These are phyloP conservation scores for Rhododendron mucronatum DNA, from an alignment of 148 eudicot species.

Conservation along the genomic window DNA sequence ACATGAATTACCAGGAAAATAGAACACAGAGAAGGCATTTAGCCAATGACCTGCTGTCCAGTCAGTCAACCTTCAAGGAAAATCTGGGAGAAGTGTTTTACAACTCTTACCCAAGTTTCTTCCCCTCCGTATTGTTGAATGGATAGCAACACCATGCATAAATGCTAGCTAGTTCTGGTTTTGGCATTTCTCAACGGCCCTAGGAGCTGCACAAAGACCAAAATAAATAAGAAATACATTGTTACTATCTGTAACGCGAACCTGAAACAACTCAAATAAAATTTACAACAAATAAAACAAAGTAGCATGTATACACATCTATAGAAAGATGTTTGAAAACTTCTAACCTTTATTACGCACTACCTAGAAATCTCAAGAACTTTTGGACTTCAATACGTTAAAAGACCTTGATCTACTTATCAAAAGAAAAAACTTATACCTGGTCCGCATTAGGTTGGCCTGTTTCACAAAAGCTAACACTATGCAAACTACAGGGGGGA, in stretches of 20 bases:
- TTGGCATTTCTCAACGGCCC: conserved; percentile 29
- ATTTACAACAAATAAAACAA: no score
- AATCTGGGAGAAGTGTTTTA: neutral
- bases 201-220: conserved; percentile 31
- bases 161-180: conserved; percentile 22
- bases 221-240: neutral
- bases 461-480: neutral
- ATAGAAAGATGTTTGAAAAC: neutral
- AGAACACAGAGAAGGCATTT: conserved; percentile 4
- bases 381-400: neutral
- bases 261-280: neutral
- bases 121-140: neutral
- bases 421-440: neutral
- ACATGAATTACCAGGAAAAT: neutral
- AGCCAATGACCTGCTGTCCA: conserved; percentile 11
- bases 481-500: neutral
- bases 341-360: neutral
- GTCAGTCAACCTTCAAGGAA: neutral
- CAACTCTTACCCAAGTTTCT: neutral
- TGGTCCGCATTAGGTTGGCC: neutral
- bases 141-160: conserved; percentile 12
- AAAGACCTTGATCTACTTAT: neutral
- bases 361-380: neutral
- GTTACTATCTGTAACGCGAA: neutral
- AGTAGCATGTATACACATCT: neutral